These are phyloP conservation scores for Syzygium syzygioides DNA, from an alignment of 441 rosid genomes.

Conservation along the genomic window DNA sequence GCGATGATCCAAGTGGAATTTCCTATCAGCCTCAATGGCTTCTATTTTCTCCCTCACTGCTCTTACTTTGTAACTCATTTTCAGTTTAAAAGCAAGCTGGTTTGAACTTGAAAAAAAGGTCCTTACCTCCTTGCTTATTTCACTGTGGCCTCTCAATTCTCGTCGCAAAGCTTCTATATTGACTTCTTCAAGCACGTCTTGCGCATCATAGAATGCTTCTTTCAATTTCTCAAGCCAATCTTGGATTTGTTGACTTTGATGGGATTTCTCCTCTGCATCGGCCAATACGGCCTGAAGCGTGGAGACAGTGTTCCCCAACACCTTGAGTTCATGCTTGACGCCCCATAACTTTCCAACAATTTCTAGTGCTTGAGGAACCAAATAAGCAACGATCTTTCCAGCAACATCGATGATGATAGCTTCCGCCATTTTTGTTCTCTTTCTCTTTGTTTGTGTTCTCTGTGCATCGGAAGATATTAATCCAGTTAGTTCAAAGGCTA, in stretches of 20 bases:
- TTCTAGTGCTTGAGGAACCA: neutral
- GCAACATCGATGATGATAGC: accelerated
- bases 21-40: neutral
- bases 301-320: neutral
- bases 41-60: neutral
- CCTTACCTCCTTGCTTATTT: neutral
- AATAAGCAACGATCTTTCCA: neutral
- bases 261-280: neutral
- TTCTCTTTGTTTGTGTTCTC: neutral
- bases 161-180: neutral
- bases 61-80: neutral
- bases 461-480: neutral
- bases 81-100: neutral
- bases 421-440: neutral
- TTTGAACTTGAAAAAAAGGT: neutral
- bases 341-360: neutral
- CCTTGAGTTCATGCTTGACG: neutral
- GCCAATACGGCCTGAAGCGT: neutral
- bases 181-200: neutral
- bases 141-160: neutral
- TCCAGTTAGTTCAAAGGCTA: neutral
- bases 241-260: neutral
- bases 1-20: accelerated
- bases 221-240: neutral
- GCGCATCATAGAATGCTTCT: neutral